Conservation (phyloP, 2,329 filamentous ascomycete species). For the Fusarium beomiforme region DNA sequence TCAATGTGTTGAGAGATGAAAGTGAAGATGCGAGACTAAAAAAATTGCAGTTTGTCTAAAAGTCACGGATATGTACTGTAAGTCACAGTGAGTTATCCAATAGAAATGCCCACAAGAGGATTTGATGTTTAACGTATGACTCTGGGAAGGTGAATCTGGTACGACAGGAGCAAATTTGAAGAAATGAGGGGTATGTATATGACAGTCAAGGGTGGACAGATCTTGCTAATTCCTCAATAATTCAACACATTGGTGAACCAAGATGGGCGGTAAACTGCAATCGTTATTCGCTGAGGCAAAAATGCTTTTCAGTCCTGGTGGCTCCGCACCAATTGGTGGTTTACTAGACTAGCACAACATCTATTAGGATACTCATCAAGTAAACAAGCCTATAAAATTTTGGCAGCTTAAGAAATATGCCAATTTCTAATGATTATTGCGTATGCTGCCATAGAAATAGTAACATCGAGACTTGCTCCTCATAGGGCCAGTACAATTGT, state of each 20-base stretch:
- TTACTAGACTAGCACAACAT: background rate
- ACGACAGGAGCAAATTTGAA: background rate
- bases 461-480: background rate
- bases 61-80: constrained; percentile 5
- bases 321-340: constrained; percentile 24
- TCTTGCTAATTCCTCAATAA: constrained; percentile 1
- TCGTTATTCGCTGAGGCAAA: constrained; percentile 30
- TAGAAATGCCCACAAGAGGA: constrained; percentile 33
- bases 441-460: background rate
- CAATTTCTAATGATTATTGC: background rate
- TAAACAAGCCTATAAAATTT: background rate
- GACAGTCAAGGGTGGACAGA: background rate
- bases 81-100: constrained; percentile 38
- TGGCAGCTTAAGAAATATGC: background rate
- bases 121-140: constrained; percentile 30
- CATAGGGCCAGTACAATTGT: too few species aligned
- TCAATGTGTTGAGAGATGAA: constrained; percentile 5
- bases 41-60: constrained; percentile 24
- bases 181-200: constrained; percentile 1
- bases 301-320: constrained; percentile 5
- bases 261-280: constrained; percentile 18
- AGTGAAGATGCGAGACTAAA: constrained; percentile 18
- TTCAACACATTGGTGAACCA: constrained; percentile 2
- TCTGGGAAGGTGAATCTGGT: background rate
- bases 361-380: background rate